Conservation (phyloP, 441 rosid species). For the Sinapis alba region DNA sequence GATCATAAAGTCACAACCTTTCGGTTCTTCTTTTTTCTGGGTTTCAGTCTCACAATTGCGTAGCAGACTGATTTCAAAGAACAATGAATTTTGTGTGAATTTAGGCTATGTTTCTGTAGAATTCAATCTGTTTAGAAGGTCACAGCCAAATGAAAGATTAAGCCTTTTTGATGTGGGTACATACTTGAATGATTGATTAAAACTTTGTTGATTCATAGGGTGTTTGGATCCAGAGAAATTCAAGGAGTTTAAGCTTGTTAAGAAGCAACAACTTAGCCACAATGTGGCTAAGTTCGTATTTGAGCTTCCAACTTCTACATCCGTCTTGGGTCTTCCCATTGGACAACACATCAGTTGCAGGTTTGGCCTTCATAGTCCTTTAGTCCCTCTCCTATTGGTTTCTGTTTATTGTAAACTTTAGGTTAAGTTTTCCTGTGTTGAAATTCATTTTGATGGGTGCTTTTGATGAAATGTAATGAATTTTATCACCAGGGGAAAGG, state of each 20-base stretch:
- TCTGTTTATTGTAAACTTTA: neutral
- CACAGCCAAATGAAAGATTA: neutral
- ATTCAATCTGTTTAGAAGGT: neutral
- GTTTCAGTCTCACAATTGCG: slow-evolving; percentile 2
- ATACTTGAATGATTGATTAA: neutral
- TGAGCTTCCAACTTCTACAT: slow-evolving; percentile 75
- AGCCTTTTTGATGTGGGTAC: neutral
- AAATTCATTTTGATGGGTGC: neutral
- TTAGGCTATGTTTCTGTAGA: neutral
- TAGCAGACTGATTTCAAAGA: neutral
- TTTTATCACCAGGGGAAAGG: slow-evolving; percentile 66
- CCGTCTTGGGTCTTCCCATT: slow-evolving; percentile 92
- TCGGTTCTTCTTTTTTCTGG: neutral
- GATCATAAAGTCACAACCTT: neutral
- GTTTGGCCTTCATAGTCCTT: slow-evolving; percentile 32
- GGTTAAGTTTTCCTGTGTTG: neutral
- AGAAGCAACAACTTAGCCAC: slow-evolving; percentile 74
- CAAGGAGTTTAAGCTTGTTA: slow-evolving; percentile 85
- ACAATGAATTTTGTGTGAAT: neutral
- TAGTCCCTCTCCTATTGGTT: no score
- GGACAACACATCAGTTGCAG: slow-evolving; percentile 98
- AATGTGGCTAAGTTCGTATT: slow-evolving; percentile 92
- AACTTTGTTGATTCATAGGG: slow-evolving; percentile 39
- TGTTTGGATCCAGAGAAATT: no score
- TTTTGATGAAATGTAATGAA: neutral